phyloP scores from a whole-genome alignment of 2,329 filamentous ascomycete species.

The Xylaria sp. region DNA sequence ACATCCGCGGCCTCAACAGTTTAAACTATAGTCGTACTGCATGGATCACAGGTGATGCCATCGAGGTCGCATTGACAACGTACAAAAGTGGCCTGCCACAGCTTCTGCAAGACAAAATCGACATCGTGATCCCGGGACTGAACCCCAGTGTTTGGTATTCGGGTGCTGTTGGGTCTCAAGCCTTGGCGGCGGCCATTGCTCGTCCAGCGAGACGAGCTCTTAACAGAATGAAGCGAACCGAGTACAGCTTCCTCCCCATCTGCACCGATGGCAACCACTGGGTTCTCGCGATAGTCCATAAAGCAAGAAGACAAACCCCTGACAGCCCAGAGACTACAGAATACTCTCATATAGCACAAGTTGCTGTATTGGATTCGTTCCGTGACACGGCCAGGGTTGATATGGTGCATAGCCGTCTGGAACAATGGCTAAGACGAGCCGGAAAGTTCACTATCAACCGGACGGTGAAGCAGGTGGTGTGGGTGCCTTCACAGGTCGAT shows the following conservation, averaged over 20 bases:
- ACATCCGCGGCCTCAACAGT: constrained; percentile 19
- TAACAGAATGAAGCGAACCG: constrained; percentile 3
- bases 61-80: constrained; percentile 15
- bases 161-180: not conserved
- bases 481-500: constrained; percentile 21
- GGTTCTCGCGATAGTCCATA: constrained; percentile 21
- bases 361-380: constrained; percentile 20
- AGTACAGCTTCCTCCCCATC: constrained; percentile 24
- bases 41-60: constrained; percentile 20
- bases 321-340: not conserved
- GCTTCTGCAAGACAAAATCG: constrained; percentile 11
- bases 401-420: constrained; percentile 3
- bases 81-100: constrained; percentile 10
- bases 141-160: not conserved
- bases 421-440: not conserved
- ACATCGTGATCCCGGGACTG: constrained; percentile 2
- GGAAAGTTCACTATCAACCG: constrained; percentile 8
- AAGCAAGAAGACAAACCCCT: not conserved
- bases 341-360: constrained; percentile 16
- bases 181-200: not conserved
- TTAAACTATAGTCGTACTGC: constrained; percentile 15
- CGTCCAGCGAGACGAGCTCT: not conserved
- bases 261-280: constrained; percentile 19
- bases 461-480: constrained; percentile 1
- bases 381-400: not conserved